Evolutionary conservation across 139 green algal genomes (phyloP).

Genomic region (Chlamydomonas schloesseri): DNA sequence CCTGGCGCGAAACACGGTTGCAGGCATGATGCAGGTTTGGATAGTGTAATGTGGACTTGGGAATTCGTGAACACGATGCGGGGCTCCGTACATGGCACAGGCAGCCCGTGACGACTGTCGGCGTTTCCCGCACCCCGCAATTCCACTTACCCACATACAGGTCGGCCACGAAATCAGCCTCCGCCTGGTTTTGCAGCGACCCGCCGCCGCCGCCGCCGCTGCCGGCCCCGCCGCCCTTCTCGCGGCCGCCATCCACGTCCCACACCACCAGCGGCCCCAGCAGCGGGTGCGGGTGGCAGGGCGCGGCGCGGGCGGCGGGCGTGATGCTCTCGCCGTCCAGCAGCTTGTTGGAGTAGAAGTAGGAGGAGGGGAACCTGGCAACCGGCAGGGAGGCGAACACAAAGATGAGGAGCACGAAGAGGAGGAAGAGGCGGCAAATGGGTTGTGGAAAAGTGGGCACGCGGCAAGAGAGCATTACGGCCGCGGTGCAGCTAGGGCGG

Average conservation of each 20-base stretch:
- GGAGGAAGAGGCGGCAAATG: too few relatives aligned
- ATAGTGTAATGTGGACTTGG: too few relatives aligned
- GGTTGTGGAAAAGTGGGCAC: too few relatives aligned
- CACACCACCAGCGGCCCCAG: conserved; percentile 60
- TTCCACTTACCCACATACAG: conserved; percentile 58
- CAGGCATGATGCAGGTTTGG: too few relatives aligned
- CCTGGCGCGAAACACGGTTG: too few relatives aligned
- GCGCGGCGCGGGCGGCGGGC: conserved; percentile 42
- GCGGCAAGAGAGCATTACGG: too few relatives aligned
- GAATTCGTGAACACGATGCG: too few relatives aligned
- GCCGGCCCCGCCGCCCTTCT: conserved; percentile 48
- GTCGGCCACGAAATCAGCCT: conserved; percentile 72
- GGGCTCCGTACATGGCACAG: too few relatives aligned
- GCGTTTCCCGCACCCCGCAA: too few relatives aligned
- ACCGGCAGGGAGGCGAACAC: background rate
- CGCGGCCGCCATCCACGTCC: conserved; percentile 62
- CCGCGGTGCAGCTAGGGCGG: too few relatives aligned
- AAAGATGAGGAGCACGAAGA: background rate
- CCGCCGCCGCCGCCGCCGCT: conserved; percentile 20
- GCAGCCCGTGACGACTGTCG: too few relatives aligned
- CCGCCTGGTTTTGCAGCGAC: conserved; percentile 64
- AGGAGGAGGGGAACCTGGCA: conserved; percentile 61
- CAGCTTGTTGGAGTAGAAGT: conserved; percentile 78
- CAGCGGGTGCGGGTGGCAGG: conserved; percentile 62
- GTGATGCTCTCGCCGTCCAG: conserved; percentile 55